Evolutionary conservation across 495 filamentous ascomycete genomes (phyloP), one percentile per base, ranked within the genome.

Genomic region (Terfezia claveryi): DNA sequence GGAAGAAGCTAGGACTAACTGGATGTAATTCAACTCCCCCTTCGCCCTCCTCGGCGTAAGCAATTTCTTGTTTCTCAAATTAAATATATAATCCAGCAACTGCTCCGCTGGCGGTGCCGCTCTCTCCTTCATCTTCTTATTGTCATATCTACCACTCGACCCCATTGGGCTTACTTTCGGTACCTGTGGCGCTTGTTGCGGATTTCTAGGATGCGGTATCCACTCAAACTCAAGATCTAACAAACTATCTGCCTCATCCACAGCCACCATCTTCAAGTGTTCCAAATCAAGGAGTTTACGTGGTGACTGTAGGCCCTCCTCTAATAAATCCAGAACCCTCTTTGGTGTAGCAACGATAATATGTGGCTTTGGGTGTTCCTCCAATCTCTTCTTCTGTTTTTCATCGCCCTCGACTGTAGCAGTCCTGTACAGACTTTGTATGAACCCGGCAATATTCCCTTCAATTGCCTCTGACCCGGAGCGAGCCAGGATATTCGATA

Each of bases 321-420:
- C 53, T 10, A 65, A 49, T 11, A 65, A 60, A 36, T 65, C 63
- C 10, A 65, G 37, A 11, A 60, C 36, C 5, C 55, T 59, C 0
- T 53, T 57, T 4, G 63, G 59, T 3, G 63, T 64, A 12, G 55
- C 54, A 51, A 65, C 62, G 17, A 65, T 55, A 11, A 65, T 65
- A 37, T 65, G 63, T 4, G 63, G 63, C 8, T 59, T 54, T 2
- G 60, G 64, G 23, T 23, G 51, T 9, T 32, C 10, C 27, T 51
- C 36, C 14, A 65, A 37, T n/a, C 38, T 38, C 6, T 63, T 12
- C 10, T 62, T 37, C 44, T 60, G 56, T 12, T 58, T 54, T 2
- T 49, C 55, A 17, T 57, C 62, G 20, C 14, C 3, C 5, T 55
- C 53, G 41, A 20, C 14, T 5, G 50, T 36, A 16, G 10, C 37